These are phyloP conservation scores for Choiromyces venosus DNA, from an alignment of 495 filamentous ascomycete species.

Conservation along the genomic window DNA sequence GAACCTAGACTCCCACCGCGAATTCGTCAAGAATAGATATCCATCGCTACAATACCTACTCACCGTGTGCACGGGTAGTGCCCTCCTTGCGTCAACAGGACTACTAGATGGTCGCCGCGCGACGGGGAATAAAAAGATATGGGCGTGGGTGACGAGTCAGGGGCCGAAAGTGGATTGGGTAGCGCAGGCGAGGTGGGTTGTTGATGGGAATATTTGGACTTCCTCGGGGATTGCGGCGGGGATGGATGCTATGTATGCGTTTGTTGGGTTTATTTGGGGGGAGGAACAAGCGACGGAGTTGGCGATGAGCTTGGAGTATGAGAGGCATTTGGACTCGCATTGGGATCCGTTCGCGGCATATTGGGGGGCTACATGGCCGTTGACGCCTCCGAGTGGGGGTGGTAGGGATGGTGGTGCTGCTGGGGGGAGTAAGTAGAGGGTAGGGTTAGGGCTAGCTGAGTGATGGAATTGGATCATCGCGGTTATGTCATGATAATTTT, in stretches of 20 bases:
- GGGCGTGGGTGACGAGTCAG: constrained; percentile 45
- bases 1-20: constrained; percentile 44
- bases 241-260: constrained; percentile 59
- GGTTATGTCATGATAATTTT: not conserved
- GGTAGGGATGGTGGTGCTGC: too few relatives aligned
- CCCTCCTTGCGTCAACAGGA: constrained; percentile 51
- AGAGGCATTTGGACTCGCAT: constrained; percentile 35
- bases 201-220: constrained; percentile 64
- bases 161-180: constrained; percentile 55
- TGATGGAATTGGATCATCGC: not conserved
- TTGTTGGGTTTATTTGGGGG: constrained; percentile 48
- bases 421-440: not conserved
- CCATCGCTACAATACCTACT: constrained; percentile 53
- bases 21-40: constrained; percentile 48
- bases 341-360: constrained; percentile 46
- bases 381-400: not conserved
- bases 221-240: constrained; percentile 59
- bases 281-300: constrained; percentile 29
- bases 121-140: constrained; percentile 53
- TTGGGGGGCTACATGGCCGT: constrained; percentile 26
- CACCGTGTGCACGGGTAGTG: constrained; percentile 58
- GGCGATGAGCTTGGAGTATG: constrained; percentile 43
- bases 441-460: not conserved
- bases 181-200: constrained; percentile 57
- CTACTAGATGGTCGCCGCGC: constrained; percentile 56